Evolutionary conservation across 2,329 filamentous ascomycete genomes (phyloP).

Genomic region (Fusarium sarcochroum): DNA sequence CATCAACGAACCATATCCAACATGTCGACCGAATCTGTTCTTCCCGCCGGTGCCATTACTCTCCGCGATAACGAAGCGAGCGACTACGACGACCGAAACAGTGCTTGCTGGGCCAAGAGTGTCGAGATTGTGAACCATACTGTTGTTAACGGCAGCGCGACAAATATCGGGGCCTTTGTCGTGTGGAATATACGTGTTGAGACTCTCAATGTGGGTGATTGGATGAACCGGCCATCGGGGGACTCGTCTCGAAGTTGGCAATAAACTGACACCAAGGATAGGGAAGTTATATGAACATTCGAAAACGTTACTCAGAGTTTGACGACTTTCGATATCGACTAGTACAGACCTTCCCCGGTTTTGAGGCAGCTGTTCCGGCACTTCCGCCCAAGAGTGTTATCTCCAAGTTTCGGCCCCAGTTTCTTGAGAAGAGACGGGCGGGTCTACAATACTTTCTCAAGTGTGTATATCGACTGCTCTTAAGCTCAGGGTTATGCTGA

Average conservation of each 20-base stretch:
- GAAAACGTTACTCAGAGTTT: constrained; percentile 92
- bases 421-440: constrained; percentile 85
- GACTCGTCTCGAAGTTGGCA: neutral
- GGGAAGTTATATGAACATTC: constrained; percentile 73
- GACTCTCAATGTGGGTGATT: constrained; percentile 76
- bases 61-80: constrained; percentile 73
- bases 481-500: constrained; percentile 27
- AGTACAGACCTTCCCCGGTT: constrained; percentile 84
- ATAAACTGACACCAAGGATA: constrained; percentile 50
- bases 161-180: constrained; percentile 86
- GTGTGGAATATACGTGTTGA: constrained; percentile 94
- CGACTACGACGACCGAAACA: constrained; percentile 65
- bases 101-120: constrained; percentile 75
- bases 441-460: constrained; percentile 95
- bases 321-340: constrained; percentile 83
- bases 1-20: constrained; percentile 59
- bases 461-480: constrained; percentile 64
- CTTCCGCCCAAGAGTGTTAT: constrained; percentile 93
- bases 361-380: constrained; percentile 86
- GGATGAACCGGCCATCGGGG: constrained; percentile 13
- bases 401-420: constrained; percentile 85
- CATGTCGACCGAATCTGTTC: constrained; percentile 63
- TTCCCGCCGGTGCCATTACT: constrained; percentile 69
- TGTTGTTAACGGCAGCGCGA: constrained; percentile 68
- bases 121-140: constrained; percentile 72